Evolutionary conservation across 2,329 filamentous ascomycete genomes (phyloP), one percentile per base, ranked within the genome.

Genomic region (Fusarium pseudoanthophilum): DNA sequence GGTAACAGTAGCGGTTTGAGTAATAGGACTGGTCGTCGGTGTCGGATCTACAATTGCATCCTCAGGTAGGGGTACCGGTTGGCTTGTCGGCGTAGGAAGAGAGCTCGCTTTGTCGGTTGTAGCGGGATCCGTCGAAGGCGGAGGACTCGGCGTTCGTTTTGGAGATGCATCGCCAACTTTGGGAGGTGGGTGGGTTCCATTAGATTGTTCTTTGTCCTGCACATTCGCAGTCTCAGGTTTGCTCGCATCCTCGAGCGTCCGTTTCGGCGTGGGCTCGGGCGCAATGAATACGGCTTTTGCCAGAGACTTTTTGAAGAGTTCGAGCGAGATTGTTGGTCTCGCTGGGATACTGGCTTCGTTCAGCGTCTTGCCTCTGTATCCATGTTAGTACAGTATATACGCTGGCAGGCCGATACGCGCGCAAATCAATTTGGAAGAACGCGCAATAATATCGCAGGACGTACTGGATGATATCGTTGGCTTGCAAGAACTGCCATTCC

Each of bases 381-480:
- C 36, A 26, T 39, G 70, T 80, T 74, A 81, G 76, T 57, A 66
- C 24, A 40, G 73, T 69, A 58, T 46, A 71, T 55, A 49, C 40
- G 63, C 56, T 64, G 60, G 64, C 48, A 43, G 32, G 30, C 26
- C 46, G 67, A 69, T 75, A 77, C 63, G 60, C 74, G 74, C 65
- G 48, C 39, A 60, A 56, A 64, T 60, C 16, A 64, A 49, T 39
- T 61, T n/a, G 51, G 58, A 72, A 75, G 71, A 71, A 24, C 46
- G 75, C 62, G 51, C 20, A 68, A 65, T 65, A 32, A 55, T 67
- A 61, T 66, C 64, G 18, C 21, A 13, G 28, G 39, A 88, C 89
- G 67, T 88, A 92, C 90, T 89, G 86, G 75, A 88, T 81, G 65
- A 91, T 87, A 78, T 91, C 89, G 74, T 85, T 86, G 51, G 85